Evolutionary conservation across 2,329 filamentous ascomycete species (phyloP), one percentile per base, ranked within the genome.

Genomic region (Exophiala sp.): DNA sequence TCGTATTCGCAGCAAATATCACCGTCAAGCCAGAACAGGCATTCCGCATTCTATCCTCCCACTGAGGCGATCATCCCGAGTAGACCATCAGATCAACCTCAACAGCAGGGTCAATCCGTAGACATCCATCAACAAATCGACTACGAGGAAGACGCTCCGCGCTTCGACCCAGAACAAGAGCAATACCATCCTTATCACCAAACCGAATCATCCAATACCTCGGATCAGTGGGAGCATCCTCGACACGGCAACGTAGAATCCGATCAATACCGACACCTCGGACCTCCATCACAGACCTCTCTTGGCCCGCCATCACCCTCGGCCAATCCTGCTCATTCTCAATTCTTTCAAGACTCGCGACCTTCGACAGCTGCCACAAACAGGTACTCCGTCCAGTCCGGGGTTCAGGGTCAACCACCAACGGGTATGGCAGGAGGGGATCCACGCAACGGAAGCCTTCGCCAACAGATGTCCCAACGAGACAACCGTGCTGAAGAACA

Each of bases 221-320:
- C 24, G 35, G 39, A 41, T 3, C 55, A 57, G 36, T 34, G 32
- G 2, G 53, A 57, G 35, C 46, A 40, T 3, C 34, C 55, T 35
- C 44, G 51, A 54, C 38, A 35, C n/a, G 46, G 20, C 41, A 54
- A 54, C 41, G 36, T 38, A 16, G 54, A 57, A 5, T 41, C 51
- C 36, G 66, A 65, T 47, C 57, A 57, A 20, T 58, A 67, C 46
- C 54, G 60, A 39, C 61, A 60, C 33, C 64, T 65, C 24, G 62
- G 68, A 45, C 69, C 69, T 40, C 59, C 68, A 4, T 71, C 69
- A 9, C 67, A 69, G 54, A 65, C 69, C 49, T 71, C 69, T 10
- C 60, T 68, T 8, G 68, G 65, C 9, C 68, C 66, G n/a, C 69
- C 69, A 44, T 69, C 68, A 16, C 66, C 68, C n/a, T 57, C 66